phyloP scores from a whole-genome alignment of 768 basidiomycete species.

The Coprinopsis marcescibilis region DNA sequence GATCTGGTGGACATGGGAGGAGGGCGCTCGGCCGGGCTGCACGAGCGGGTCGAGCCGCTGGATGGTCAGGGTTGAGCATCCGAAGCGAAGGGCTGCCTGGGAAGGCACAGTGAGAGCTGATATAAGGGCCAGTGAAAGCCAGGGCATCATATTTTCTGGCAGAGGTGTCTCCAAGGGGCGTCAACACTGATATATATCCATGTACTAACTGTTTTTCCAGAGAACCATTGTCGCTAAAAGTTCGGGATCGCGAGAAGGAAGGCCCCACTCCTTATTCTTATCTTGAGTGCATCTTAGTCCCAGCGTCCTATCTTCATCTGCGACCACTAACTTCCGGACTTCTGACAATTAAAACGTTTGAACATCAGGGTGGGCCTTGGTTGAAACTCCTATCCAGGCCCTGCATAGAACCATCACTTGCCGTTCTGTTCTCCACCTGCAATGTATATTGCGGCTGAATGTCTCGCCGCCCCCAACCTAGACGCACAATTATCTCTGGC shows the following conservation, averaged over 20 bases:
- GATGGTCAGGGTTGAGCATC: conserved; percentile 9
- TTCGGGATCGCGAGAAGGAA: conserved; percentile 5
- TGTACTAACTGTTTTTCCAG: background rate
- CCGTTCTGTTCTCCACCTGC: no score
- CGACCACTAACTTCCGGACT: no score
- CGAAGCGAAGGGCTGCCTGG: conserved; percentile 9
- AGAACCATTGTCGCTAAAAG: conserved; percentile 5
- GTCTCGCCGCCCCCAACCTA: no score
- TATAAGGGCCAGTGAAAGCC: conserved; percentile 6
- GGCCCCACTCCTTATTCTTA: background rate
- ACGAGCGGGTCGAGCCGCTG: conserved; percentile 10
- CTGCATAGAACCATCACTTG: no score
- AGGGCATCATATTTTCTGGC: conserved; percentile 1
- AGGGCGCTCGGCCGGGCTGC: conserved; percentile 5
- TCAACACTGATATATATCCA: background rate
- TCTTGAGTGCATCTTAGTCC: background rate
- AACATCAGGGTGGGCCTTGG: no score
- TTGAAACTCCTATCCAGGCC: no score
- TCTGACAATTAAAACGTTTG: no score
- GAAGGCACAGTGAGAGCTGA: conserved; percentile 4
- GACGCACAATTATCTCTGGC: no score
- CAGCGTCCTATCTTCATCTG: no score
- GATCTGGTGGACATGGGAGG: conserved; percentile 9
- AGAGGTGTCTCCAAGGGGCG: background rate
- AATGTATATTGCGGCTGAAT: no score